These are phyloP conservation scores for Coemansia sp. DNA, from an alignment of 192 early-diverging fungal species.

Conservation along the genomic window DNA sequence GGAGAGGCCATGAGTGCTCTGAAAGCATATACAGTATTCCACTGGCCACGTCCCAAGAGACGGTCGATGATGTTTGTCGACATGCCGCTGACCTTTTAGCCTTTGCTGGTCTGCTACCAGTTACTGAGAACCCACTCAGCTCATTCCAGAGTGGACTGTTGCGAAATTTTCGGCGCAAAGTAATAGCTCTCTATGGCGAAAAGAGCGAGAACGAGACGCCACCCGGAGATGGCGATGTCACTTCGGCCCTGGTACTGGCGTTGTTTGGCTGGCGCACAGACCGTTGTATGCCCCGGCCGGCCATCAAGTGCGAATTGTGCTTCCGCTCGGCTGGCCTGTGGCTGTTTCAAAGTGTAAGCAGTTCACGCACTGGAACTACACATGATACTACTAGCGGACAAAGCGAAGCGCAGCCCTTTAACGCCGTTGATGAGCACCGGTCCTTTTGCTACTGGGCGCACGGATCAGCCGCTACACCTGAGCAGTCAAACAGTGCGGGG, in stretches of 20 bases:
- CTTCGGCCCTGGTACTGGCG: conserved; percentile 36
- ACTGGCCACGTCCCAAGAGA: conserved; percentile 38
- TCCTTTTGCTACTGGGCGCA: conserved; percentile 58
- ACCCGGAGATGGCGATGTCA: conserved; percentile 4
- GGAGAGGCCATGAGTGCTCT: conserved; percentile 44
- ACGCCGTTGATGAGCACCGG: conserved; percentile 49
- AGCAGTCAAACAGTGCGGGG: not conserved
- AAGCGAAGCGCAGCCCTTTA: conserved; percentile 16
- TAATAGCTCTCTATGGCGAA: not conserved
- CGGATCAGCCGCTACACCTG: conserved; percentile 12
- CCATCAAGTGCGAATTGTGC: conserved; percentile 46
- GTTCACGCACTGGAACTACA: not conserved
- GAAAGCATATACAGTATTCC: conserved; percentile 41
- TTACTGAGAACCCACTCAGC: conserved; percentile 37
- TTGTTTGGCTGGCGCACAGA: conserved; percentile 54
- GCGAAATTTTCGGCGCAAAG: conserved; percentile 21
- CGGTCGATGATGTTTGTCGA: conserved; percentile 41
- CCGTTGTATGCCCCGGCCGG: conserved; percentile 22
- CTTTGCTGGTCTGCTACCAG: conserved; percentile 26
- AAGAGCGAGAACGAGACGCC: not conserved
- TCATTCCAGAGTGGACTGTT: conserved; percentile 42
- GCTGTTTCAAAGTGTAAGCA: conserved; percentile 34
- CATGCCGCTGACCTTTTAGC: conserved; percentile 33
- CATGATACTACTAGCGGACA: not conserved
- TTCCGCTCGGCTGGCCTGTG: conserved; percentile 48